Evolutionary conservation across 2,329 filamentous ascomycete species (phyloP).

Genomic region (Hysterium pulicare): DNA sequence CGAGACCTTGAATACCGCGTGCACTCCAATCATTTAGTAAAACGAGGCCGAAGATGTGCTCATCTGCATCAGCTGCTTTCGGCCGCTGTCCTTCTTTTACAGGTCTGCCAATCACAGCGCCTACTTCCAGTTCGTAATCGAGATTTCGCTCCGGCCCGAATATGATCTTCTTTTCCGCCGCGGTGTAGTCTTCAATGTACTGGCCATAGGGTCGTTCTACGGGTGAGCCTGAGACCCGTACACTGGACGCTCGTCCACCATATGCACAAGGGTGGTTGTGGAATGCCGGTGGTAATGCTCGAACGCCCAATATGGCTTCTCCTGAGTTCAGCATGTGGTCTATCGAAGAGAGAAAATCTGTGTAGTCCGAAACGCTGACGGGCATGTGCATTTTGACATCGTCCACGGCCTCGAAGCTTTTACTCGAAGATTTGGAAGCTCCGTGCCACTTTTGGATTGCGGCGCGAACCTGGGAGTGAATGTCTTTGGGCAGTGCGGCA

Average conservation of each 20-base stretch:
- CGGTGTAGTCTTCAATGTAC: conserved; percentile 20
- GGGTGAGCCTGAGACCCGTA: conserved; percentile 48
- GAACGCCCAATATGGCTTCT: conserved; percentile 24
- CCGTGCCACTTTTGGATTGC: conserved; percentile 36
- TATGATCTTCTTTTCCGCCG: conserved; percentile 50
- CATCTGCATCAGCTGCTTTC: conserved; percentile 41
- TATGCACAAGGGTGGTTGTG: conserved; percentile 48
- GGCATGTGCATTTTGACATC: conserved; percentile 53
- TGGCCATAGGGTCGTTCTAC: conserved; percentile 25
- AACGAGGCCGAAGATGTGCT: conserved; percentile 62
- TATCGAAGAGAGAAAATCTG: conserved; percentile 55
- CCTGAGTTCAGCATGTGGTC: conserved; percentile 54
- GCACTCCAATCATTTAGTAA: conserved; percentile 63
- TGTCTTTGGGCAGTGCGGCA: conserved; percentile 43
- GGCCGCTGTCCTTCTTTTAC: conserved; percentile 38
- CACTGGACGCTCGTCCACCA: conserved; percentile 52
- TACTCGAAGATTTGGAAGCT: conserved; percentile 22
- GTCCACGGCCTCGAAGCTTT: conserved; percentile 29
- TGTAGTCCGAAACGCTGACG: conserved; percentile 54
- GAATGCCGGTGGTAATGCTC: conserved; percentile 24
- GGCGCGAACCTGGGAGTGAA: conserved; percentile 40
- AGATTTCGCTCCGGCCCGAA: conserved; percentile 41
- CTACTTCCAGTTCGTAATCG: conserved; percentile 52
- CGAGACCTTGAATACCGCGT: conserved; percentile 59
- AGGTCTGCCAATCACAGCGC: conserved; percentile 43